Percentiles rank a stretch among this genome's conserved stretches.
Evolutionary conservation across 768 basidiomycete species (phyloP).

Genomic region (Paxillus rubicundulus): DNA sequence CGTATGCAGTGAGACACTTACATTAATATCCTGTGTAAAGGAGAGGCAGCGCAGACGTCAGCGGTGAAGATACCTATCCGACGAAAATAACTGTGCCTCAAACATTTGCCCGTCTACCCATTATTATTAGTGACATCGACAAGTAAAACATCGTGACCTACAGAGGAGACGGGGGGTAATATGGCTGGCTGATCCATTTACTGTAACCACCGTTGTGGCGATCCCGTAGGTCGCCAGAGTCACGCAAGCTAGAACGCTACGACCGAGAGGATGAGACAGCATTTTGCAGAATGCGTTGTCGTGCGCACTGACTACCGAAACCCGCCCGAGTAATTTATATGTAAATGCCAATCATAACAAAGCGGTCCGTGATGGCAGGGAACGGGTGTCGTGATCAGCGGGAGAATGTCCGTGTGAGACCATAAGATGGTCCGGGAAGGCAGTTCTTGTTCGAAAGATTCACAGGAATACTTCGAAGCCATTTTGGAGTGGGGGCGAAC

Average conservation of each 20-base stretch:
- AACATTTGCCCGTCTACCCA: constrained; percentile 56
- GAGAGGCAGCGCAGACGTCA: background rate
- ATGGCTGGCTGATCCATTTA: constrained; percentile 49
- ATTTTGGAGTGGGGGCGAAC: no score
- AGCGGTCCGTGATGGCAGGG: constrained; percentile 1
- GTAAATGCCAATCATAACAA: background rate
- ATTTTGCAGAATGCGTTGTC: constrained; percentile 8
- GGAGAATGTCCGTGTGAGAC: background rate
- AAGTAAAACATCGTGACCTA: constrained; percentile 26
- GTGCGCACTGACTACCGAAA: background rate
- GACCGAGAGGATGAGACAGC: constrained; percentile 3
- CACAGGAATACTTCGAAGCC: background rate
- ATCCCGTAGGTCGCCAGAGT: constrained; percentile 2
- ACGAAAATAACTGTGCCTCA: constrained; percentile 39
- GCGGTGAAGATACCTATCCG: background rate
- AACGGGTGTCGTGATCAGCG: background rate
- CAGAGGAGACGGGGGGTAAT: constrained; percentile 51
- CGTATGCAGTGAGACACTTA: constrained; percentile 30
- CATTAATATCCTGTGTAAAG: constrained; percentile 57
- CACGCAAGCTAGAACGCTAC: background rate
- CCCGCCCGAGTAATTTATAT: background rate
- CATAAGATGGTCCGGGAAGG: background rate
- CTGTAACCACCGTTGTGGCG: constrained; percentile 34
- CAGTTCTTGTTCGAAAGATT: background rate
- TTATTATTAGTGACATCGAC: background rate